phyloP scores from a whole-genome alignment of 177 flowering plant species.

The Telopea speciosissima region DNA sequence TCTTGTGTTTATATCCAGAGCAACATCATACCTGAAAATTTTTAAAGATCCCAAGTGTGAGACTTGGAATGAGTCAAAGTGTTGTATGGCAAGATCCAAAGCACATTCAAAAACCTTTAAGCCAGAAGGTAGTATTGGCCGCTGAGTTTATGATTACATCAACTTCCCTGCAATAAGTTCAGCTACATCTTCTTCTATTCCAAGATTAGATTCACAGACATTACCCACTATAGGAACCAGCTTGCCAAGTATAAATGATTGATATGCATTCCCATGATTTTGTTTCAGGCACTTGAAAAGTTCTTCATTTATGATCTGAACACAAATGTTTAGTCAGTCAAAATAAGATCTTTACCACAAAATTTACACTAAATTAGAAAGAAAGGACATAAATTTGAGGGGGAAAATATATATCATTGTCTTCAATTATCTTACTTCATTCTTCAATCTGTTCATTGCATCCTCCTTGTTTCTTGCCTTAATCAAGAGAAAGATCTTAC shows the following conservation, averaged over 20 bases:
- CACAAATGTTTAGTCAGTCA: background rate
- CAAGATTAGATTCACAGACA: constrained; percentile 59
- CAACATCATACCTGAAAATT: constrained; percentile 66
- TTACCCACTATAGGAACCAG: constrained; percentile 81
- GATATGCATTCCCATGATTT: constrained; percentile 63
- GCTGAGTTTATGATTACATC: constrained; percentile 84
- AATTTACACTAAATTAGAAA: too few species aligned
- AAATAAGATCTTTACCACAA: background rate
- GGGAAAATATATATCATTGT: too few species aligned
- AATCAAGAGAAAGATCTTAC: constrained; percentile 73
- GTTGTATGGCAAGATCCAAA: background rate
- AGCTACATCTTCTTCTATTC: constrained; percentile 43
- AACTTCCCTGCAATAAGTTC: constrained; percentile 48
- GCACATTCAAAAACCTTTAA: constrained; percentile 46
- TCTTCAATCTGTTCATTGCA: constrained; percentile 68
- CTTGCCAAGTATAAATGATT: constrained; percentile 77
- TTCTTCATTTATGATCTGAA: constrained; percentile 61
- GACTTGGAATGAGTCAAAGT: background rate
- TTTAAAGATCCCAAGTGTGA: background rate
- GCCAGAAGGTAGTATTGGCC: constrained; percentile 89
- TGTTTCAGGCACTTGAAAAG: constrained; percentile 64
- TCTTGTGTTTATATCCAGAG: constrained; percentile 74
- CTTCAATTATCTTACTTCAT: constrained; percentile 42
- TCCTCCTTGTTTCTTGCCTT: constrained; percentile 68
- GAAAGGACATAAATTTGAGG: too few species aligned